These are phyloP conservation scores for Pythium chondricola DNA, from an alignment of 352 stramenopile species.

Conservation along the genomic window DNA sequence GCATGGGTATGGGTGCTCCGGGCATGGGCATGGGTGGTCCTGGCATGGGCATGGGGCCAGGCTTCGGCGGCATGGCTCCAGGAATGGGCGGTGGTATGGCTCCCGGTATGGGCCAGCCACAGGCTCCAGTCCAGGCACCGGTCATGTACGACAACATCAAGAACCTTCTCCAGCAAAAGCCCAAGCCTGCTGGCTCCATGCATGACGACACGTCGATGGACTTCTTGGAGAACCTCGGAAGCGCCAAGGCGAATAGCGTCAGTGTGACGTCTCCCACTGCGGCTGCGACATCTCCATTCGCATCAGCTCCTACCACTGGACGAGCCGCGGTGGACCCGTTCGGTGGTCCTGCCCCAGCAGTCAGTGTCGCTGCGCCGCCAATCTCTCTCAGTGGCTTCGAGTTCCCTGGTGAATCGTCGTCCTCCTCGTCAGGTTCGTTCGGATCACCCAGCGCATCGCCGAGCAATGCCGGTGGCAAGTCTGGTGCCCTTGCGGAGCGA, in stretches of 20 bases:
- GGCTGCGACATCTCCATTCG: constrained; percentile 10
- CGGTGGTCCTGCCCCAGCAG: constrained; percentile 11
- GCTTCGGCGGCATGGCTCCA: constrained; percentile 7
- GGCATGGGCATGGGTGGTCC: neutral
- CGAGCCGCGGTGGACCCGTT: constrained; percentile 23
- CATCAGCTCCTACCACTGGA: neutral
- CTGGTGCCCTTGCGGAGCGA: constrained; percentile 52
- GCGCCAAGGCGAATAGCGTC: constrained; percentile 25
- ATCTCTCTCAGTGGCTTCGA: constrained; percentile 6
- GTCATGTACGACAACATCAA: constrained; percentile 85
- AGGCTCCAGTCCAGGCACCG: constrained; percentile 12
- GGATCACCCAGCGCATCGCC: constrained; percentile 1
- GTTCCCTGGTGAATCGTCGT: constrained; percentile 13
- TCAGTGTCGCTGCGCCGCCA: neutral
- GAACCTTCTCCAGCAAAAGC: constrained; percentile 73
- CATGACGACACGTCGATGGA: constrained; percentile 57
- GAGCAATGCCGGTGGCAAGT: constrained; percentile 27
- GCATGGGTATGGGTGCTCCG: neutral
- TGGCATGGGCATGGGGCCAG: constrained; percentile 4
- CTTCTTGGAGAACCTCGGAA: constrained; percentile 54
- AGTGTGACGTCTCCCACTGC: constrained; percentile 22
- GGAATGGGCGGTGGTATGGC: constrained; percentile 7
- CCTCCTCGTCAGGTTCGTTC: neutral
- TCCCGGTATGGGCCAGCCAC: constrained; percentile 5
- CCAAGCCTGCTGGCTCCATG: constrained; percentile 22